Conservation (phyloP, 2,329 filamentous ascomycete species). For the Laburnicola sp. region DNA sequence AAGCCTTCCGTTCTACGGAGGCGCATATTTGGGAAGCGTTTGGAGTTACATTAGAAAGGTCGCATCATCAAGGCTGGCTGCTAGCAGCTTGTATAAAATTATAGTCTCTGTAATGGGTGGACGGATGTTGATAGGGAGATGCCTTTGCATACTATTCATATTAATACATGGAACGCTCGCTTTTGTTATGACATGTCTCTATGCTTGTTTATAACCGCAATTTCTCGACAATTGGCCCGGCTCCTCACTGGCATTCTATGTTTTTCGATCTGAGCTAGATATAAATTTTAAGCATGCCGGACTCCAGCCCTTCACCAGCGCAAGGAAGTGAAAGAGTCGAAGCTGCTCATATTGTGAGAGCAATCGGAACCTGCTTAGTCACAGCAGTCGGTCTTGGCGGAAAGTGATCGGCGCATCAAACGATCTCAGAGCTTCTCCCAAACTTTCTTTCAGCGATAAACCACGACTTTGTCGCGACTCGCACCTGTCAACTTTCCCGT, state of each 20-base stretch:
- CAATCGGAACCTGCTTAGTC: too few relatives aligned
- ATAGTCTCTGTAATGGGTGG: slow-evolving; percentile 32
- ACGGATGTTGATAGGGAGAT: slow-evolving; percentile 21
- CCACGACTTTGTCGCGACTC: background rate
- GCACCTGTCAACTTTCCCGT: background rate
- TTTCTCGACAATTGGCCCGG: too few relatives aligned
- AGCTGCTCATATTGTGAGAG: background rate
- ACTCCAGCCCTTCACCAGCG: too few relatives aligned
- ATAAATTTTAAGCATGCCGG: too few relatives aligned
- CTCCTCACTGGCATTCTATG: too few relatives aligned
- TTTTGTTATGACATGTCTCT: slow-evolving; percentile 10
- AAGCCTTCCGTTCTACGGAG: background rate
- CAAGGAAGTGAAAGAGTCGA: too few relatives aligned
- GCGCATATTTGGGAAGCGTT: slow-evolving; percentile 14
- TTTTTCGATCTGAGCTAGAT: too few relatives aligned
- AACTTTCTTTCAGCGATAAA: slow-evolving; percentile 27
- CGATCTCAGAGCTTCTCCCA: background rate
- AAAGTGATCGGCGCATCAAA: background rate
- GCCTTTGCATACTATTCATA: slow-evolving; percentile 27
- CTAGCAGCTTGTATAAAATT: slow-evolving; percentile 16
- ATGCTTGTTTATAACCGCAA: too few relatives aligned
- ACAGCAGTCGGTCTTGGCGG: background rate
- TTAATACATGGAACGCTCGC: slow-evolving; percentile 37
- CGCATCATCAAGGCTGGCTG: slow-evolving; percentile 18
- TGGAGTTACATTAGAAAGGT: slow-evolving; percentile 30